Evolutionary conservation across 2,329 filamentous ascomycete species (phyloP), one percentile per base, ranked within the genome.

Genomic region (Zasmidium citrigriseum): DNA sequence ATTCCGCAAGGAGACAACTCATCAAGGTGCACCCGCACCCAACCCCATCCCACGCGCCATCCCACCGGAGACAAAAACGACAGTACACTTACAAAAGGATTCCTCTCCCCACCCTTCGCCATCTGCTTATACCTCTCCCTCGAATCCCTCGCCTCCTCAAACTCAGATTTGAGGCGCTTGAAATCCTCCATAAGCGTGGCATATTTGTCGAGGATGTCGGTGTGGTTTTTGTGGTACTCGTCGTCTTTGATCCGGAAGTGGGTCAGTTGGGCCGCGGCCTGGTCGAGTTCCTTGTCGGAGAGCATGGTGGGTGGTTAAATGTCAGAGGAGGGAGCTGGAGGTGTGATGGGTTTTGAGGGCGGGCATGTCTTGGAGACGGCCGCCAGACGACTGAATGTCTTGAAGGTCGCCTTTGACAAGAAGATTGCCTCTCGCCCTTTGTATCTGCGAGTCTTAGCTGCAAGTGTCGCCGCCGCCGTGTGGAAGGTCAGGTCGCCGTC

Each of bases 91-190:
- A 84, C 83, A 63, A 87, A 88, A 0, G 84, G 80, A 60, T 83
- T 83, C 20, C 81, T 78, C 22, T 83, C 74, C 66, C 78, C 67
- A 24, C 66, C 59, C 52, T 76, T 75, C 4, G 79, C 79, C 55
- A 82, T 68, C 64, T 80, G 78, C 66, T 85, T 85, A 73, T 84
- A 85, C 45, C 78, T 78, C 59, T 85, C 82, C 2, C 82, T 74
- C 0, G 76, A 62, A 50, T 82, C 81, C 44, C 81, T 78, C 60
- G 82, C 82, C 61, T 85, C 81, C 62, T 86, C 83, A 54, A 82
- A 84, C 60, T 85, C 81, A 60, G 78, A 83, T 66, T 82, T 84
- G 25, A 87, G 73, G 0, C 76, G 75, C 57, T 76, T 81, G 70
- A 86, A 86, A 58, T 80, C 77, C 29, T 52, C 29, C 47, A 57